phyloP scores from a whole-genome alignment of 768 basidiomycete genomes.

The Suillus tomentosus region DNA sequence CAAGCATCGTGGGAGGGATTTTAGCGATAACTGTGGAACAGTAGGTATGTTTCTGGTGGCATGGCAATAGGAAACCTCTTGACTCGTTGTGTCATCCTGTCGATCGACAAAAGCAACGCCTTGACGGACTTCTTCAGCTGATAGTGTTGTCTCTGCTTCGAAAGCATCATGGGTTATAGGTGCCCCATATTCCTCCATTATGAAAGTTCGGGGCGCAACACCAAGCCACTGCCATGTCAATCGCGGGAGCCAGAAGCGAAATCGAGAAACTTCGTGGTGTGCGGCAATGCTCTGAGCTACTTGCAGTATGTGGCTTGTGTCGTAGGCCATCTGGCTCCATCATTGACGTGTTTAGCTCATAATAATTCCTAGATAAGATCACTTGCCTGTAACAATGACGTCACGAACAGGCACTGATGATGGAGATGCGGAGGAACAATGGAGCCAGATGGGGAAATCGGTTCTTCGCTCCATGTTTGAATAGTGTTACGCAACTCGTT shows the following conservation, averaged over 20 bases:
- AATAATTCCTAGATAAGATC: neutral
- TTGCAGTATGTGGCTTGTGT: conserved; percentile 37
- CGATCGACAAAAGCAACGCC: conserved; percentile 26
- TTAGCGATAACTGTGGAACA: neutral
- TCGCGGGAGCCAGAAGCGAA: conserved; percentile 43
- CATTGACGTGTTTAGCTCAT: neutral
- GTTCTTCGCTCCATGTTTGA: neutral
- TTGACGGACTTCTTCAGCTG: conserved; percentile 34
- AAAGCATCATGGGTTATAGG: conserved; percentile 8
- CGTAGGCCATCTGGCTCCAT: conserved; percentile 43
- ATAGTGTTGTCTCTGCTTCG: conserved; percentile 27
- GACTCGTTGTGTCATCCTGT: neutral
- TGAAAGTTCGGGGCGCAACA: conserved; percentile 35
- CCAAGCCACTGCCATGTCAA: conserved; percentile 46
- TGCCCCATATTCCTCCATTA: conserved; percentile 29
- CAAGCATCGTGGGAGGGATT: conserved; percentile 10
- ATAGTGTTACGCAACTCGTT: conserved; percentile 33
- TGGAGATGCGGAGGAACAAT: conserved; percentile 31
- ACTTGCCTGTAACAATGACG: conserved; percentile 47
- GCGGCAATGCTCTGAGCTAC: conserved; percentile 33
- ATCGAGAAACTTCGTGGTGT: conserved; percentile 32
- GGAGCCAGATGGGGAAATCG: neutral
- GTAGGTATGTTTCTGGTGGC: neutral
- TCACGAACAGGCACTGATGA: conserved; percentile 42
- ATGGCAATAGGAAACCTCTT: neutral